Base-by-base conservation (phyloP, 1,284 basidiomycete genomes). In the Baeospora myosura region DNA sequence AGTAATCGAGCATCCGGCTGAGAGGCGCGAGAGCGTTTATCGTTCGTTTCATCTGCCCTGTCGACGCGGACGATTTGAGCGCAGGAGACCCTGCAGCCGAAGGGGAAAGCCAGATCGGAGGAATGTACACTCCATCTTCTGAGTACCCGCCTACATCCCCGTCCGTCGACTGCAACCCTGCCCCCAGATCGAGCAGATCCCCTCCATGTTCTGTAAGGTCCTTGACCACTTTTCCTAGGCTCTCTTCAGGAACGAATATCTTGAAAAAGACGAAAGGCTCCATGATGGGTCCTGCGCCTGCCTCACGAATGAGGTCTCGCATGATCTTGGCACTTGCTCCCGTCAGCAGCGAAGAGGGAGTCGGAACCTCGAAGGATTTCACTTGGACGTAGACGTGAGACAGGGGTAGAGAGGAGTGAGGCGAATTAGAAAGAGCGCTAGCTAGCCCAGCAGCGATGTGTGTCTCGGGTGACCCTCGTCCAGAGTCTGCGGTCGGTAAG, bases 1-100 rank as follows among this genome's bases (percentile, higher is more conserved):
- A 83, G 55, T 88, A 93, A 56, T 89, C 81, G 20, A 93, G 68
- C 73, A 91, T 80, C 51, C 73, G 75, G 49, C 81, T 84, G 18
- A 93, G 68, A 3, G 89, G 90, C 6, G 84, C 87, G 20, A 80
- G 52, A 2, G 85, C 82, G 46, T 77, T 62, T 16, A 90, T 64
- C n/a, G 76, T 71, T 18, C 79, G 73, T 53, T 74, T 81, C 42
- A 71, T 58, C 44, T 57, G 60, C 40, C 64, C 64, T 1, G 63
- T 49, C 11, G 56, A 49, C 20, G 57, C 57, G 42, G 56, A 44
- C 3, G 53, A 51, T 16, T 56, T 57, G 18, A 54, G 42, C 5
- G 49, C 42, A 20, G 53, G 50, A 32, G 44, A 34, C 4, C 56
- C 51, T n/a, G 65, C 58, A 29, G 66, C 66, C 0, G 83, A 84